phyloP scores from a whole-genome alignment of 371 early-diverging fungal genomes.

The Edhazardia aedis region DNA sequence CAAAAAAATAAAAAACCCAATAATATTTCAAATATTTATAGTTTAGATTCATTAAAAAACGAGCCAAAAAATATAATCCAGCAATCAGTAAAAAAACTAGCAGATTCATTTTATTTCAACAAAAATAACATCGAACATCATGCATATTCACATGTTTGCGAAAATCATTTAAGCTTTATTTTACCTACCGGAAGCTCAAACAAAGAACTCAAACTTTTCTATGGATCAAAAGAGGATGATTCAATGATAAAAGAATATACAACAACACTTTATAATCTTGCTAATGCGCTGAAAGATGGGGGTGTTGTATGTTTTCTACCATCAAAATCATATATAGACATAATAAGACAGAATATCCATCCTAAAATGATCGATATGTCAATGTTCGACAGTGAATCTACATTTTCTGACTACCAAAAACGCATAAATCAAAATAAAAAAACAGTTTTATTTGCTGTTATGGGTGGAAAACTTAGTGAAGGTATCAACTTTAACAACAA shows the following conservation, averaged over 20 bases:
- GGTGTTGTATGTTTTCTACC: constrained; percentile 45
- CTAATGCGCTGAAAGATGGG: constrained; percentile 20
- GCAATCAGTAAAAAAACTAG: no score
- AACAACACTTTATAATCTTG: constrained; percentile 11
- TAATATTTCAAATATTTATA: no score
- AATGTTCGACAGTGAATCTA: constrained; percentile 9
- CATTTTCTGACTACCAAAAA: not conserved
- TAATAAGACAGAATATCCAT: constrained; percentile 15
- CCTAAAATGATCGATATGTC: constrained; percentile 4
- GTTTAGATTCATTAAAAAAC: no score
- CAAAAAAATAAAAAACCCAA: no score
- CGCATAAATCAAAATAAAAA: not conserved
- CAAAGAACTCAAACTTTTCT: not conserved
- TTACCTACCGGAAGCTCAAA: constrained; percentile 1
- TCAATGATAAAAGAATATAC: constrained; percentile 10
- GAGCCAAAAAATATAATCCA: no score
- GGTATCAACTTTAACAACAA: constrained; percentile 62
- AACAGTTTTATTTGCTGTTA: constrained; percentile 67
- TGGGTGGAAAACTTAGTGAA: constrained; percentile 83
- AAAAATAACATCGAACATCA: not conserved
- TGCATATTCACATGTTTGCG: constrained; percentile 4
- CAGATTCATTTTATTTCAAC: not conserved
- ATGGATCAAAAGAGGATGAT: not conserved
- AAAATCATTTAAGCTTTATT: constrained; percentile 4
- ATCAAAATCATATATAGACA: constrained; percentile 33